Evolutionary conservation across 2,329 filamentous ascomycete species (phyloP).

Genomic region (Thermothelomyces thermophilus): DNA sequence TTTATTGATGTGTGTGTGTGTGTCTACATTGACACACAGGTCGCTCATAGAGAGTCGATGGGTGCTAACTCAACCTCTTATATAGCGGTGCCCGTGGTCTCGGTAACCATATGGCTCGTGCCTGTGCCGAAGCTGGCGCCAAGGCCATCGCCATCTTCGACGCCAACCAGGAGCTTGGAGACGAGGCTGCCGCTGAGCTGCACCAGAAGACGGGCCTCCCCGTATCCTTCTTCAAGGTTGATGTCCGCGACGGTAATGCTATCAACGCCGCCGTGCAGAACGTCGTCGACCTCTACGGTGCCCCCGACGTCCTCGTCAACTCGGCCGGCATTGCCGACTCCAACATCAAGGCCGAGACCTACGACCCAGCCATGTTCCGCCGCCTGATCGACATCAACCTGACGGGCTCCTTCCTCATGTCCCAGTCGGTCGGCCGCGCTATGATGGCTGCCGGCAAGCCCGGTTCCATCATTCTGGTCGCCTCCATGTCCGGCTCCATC

Average conservation of each 20-base stretch:
- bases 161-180: slow-evolving; percentile 67
- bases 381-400: slow-evolving; percentile 77
- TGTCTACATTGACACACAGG: too few relatives aligned
- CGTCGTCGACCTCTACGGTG: slow-evolving; percentile 59
- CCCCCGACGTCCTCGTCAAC: slow-evolving; percentile 71
- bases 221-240: slow-evolving; percentile 71
- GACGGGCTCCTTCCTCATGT: slow-evolving; percentile 70
- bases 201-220: slow-evolving; percentile 66
- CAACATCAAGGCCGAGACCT: slow-evolving; percentile 75
- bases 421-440: slow-evolving; percentile 62
- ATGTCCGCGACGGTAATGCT: slow-evolving; percentile 64
- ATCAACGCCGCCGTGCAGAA: slow-evolving; percentile 64
- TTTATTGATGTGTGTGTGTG: too few relatives aligned
- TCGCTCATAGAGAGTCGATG: too few relatives aligned
- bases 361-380: slow-evolving; percentile 70
- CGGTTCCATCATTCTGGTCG: slow-evolving; percentile 68
- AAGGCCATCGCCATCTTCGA: slow-evolving; percentile 70
- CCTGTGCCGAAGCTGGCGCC: slow-evolving; percentile 68
- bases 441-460: slow-evolving; percentile 69
- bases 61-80: neutral
- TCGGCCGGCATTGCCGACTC: slow-evolving; percentile 75
- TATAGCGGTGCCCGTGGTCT: slow-evolving; percentile 67
- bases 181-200: slow-evolving; percentile 61
- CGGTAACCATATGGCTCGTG: slow-evolving; percentile 73
- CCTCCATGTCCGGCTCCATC: slow-evolving; percentile 75